These are phyloP conservation scores for Lactarius quietus DNA, from an alignment of 768 basidiomycete species.

Conservation along the genomic window DNA sequence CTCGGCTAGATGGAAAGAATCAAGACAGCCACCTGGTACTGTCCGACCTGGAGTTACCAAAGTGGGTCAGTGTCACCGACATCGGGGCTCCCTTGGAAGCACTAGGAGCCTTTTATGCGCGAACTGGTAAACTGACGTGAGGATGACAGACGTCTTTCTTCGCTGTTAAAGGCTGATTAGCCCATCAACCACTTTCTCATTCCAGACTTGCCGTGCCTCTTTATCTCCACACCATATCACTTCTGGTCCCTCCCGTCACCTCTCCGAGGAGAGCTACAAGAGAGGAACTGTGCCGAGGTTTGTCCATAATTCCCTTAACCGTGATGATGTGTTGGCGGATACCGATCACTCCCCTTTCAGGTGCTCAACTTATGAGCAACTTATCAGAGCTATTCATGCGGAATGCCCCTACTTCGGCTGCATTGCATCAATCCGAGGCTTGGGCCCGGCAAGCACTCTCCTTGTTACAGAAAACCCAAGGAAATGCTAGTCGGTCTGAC, in stretches of 20 bases:
- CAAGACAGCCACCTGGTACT: conserved; percentile 26
- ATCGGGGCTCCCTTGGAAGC: conserved; percentile 67
- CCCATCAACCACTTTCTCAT: not conserved
- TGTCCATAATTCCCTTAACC: not conserved
- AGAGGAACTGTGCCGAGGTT: conserved; percentile 62
- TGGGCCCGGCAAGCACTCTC: conserved; percentile 55
- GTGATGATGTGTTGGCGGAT: not conserved
- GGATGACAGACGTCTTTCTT: conserved; percentile 26
- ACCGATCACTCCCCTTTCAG: conserved; percentile 27
- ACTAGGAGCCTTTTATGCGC: conserved; percentile 58
- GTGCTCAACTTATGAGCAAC: conserved; percentile 48
- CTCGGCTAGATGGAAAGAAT: conserved; percentile 4
- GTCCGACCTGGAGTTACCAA: conserved; percentile 52
- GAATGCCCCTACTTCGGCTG: conserved; percentile 36
- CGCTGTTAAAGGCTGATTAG: conserved; percentile 22
- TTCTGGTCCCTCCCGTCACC: conserved; percentile 47
- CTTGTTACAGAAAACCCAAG: conserved; percentile 33
- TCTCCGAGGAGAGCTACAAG: conserved; percentile 29
- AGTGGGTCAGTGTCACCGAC: conserved; percentile 57
- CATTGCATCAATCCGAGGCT: conserved; percentile 47
- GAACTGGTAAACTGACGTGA: conserved; percentile 53
- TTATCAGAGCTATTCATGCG: conserved; percentile 43
- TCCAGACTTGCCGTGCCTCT: conserved; percentile 59
- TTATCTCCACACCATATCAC: conserved; percentile 60
- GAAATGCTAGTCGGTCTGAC: conserved; percentile 8